Base-by-base conservation (phyloP, 1,284 basidiomycete genomes). In the Cutaneotrichosporon cyanovorans region DNA sequence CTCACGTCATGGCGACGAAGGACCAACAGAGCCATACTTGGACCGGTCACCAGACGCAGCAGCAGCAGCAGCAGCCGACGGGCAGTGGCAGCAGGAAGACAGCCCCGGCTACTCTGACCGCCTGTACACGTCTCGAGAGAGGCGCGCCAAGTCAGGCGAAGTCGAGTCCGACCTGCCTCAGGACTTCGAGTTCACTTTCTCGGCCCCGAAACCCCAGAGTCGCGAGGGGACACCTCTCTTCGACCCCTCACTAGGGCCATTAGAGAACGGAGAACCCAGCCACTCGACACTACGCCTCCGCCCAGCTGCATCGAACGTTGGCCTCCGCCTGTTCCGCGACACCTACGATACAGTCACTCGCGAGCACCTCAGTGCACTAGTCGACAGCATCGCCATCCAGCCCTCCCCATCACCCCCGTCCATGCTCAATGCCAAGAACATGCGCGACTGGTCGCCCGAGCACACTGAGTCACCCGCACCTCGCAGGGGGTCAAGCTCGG, bases 331-430 rank as follows among this genome's bases (percentile, higher is more conserved):
- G 28, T 95, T 95, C 73, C 84, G 89, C 60, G 86, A 89, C 53
- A 63, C 61, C 3, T 93, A 93, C 65, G 91, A 96, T 69, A 92
- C 91, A 0, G 89, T 85, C 63, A 95, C 90, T 2, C 80, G 88
- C 31, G 85, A 92, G 36, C 87, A 93, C 65, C 79, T 96, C 40
- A 87, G 86, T 2, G 87, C 85, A 1, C 79, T 96, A 67, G 87
- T 91, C 2, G 89, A 93, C 59, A 88, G 83, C 11, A 89, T 90
- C 55, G 86, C 82, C 19, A 76, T 85, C 33, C 84, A 85, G 54
- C 54, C 55, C 2, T 63, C 59, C 6, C 82, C 84, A 0, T 81
- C 82, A 0, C 82, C 83, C 18, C 80, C 76, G 11, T 38, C 50
- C 3, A 34, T 48, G 14, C 52, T 46, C 2, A 50, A 44, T 20